Evolutionary conservation across 345 rosid genomes (phyloP), one percentile per base, ranked within the genome.

Genomic region (Eucalyptus shirleyi): DNA sequence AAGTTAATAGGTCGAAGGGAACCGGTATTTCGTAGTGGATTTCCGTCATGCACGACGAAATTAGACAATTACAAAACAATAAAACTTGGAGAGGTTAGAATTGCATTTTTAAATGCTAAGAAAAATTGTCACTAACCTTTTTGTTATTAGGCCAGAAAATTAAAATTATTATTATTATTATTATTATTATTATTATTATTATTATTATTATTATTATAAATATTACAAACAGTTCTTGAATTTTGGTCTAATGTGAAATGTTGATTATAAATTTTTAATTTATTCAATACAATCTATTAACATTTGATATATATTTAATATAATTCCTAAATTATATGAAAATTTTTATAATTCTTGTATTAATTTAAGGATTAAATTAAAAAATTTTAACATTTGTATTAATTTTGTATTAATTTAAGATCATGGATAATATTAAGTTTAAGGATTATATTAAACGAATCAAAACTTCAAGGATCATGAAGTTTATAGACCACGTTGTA

Each of bases 241-340:
- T 53, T 53, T 53, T 19, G 59, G 1, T 21, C 10, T 21, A 53
- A 21, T 8, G 10, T 19, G 59, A 53, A 53, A 53, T 19, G 26
- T 53, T 5, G 0, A 7, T 53, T 21, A 53, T 7, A 0, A 53
- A 53, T 0, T 53, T 53, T 53, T 53, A 53, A 2, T 19, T 53
- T 53, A 53, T 53, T 53, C 5, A 53, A 53, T 53, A 53, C 10
- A 19, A 1, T 53, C 11, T 0, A 53, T 19, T 3, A 53, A 21
- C 5, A 53, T 53, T 53, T 53, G 5, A 0, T 53, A 8, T 8
- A 19, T 19, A 53, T 19, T 53, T 37, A 37, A 37, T 37, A 37
- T 37, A 37, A 37, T 37, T 37, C 37, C 37, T 37, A 3, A 37
- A 37, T 34, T 34, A 34, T 0, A n/a, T n/a, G n/a, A n/a, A n/a